A percentile compares a stretch with the other conserved stretches of the same genome.
Conservation (phyloP, 2,329 filamentous ascomycete species). For the Pseudogymnoascus sp. region DNA sequence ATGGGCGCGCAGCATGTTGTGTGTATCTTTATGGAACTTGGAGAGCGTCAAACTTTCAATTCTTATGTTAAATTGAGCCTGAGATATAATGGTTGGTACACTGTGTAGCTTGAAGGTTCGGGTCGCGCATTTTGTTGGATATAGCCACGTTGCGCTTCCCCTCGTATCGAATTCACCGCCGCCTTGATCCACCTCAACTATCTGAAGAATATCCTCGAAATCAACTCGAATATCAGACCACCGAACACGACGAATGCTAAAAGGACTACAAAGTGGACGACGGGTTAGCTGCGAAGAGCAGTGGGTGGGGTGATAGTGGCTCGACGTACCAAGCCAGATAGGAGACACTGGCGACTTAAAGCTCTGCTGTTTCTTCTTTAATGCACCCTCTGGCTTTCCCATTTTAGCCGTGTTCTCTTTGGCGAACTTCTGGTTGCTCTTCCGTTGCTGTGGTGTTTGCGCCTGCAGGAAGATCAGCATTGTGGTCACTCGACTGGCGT, state of each 20-base stretch:
- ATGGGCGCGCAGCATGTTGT: background rate
- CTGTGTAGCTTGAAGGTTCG: background rate
- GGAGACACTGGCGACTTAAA: slow-evolving; percentile 51
- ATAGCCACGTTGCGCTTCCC: slow-evolving; percentile 8
- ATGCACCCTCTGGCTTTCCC: slow-evolving; percentile 61
- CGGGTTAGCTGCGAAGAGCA: slow-evolving; percentile 11
- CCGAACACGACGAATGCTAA: slow-evolving; percentile 30
- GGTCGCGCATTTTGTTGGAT: slow-evolving; percentile 3
- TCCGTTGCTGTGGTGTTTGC: slow-evolving; percentile 78
- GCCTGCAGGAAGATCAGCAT: slow-evolving; percentile 42
- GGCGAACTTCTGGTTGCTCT: slow-evolving; percentile 71
- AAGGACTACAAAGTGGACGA: slow-evolving; percentile 17
- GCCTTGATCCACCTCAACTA: slow-evolving; percentile 14
- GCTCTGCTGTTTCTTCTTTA: slow-evolving; percentile 54
- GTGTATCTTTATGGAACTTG: background rate
- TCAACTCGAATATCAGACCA: slow-evolving; percentile 32
- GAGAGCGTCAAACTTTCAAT: background rate
- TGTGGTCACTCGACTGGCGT: background rate
- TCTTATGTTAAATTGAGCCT: background rate
- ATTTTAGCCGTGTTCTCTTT: slow-evolving; percentile 66
- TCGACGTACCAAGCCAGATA: slow-evolving; percentile 54
- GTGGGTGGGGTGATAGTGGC: background rate
- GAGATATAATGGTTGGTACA: slow-evolving; percentile 3
- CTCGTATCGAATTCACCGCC: slow-evolving; percentile 4
- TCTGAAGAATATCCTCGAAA: slow-evolving; percentile 29